Conservation (phyloP, 768 basidiomycete species). For the Phylloporus rhodoxanthus region DNA sequence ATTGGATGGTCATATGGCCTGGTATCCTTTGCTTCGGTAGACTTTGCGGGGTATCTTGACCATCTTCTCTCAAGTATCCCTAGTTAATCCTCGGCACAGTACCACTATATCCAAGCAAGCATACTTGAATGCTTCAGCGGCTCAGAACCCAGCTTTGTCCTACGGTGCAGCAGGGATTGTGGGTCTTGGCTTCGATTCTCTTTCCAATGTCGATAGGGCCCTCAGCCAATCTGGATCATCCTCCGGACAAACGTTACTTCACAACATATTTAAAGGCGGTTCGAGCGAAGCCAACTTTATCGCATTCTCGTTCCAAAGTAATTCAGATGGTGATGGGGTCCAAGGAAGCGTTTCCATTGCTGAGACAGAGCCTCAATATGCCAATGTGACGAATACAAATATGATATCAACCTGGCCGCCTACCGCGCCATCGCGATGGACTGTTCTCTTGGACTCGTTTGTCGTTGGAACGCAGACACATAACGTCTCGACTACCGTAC, state of each 20-base stretch:
- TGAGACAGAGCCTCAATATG: slow-evolving; percentile 61
- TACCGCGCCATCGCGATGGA: slow-evolving; percentile 63
- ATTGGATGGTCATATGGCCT: slow-evolving; percentile 72
- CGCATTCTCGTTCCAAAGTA: slow-evolving; percentile 66
- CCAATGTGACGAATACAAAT: slow-evolving; percentile 48
- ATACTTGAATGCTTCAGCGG: slow-evolving; percentile 55
- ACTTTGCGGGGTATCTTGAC: slow-evolving; percentile 61
- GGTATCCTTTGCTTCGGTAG: slow-evolving; percentile 54
- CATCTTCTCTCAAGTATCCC: slow-evolving; percentile 3
- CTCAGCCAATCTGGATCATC: slow-evolving; percentile 54
- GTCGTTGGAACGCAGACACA: slow-evolving; percentile 51
- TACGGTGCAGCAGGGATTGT: slow-evolving; percentile 69
- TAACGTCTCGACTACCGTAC: slow-evolving; percentile 49
- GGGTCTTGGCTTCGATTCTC: slow-evolving; percentile 72
- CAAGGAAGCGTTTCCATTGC: slow-evolving; percentile 72
- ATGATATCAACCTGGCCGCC: slow-evolving; percentile 73
- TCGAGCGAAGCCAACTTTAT: slow-evolving; percentile 73
- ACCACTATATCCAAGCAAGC: slow-evolving; percentile 65
- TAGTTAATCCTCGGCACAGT: slow-evolving; percentile 31
- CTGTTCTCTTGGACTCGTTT: slow-evolving; percentile 66
- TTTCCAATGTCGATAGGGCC: slow-evolving; percentile 63
- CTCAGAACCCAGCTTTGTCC: slow-evolving; percentile 65
- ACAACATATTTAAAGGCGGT: slow-evolving; percentile 69
- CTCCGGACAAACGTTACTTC: slow-evolving; percentile 64
- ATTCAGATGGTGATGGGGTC: slow-evolving; percentile 47